Conservation (phyloP, 2,329 filamentous ascomycete species). For the Xylaria sp. region DNA sequence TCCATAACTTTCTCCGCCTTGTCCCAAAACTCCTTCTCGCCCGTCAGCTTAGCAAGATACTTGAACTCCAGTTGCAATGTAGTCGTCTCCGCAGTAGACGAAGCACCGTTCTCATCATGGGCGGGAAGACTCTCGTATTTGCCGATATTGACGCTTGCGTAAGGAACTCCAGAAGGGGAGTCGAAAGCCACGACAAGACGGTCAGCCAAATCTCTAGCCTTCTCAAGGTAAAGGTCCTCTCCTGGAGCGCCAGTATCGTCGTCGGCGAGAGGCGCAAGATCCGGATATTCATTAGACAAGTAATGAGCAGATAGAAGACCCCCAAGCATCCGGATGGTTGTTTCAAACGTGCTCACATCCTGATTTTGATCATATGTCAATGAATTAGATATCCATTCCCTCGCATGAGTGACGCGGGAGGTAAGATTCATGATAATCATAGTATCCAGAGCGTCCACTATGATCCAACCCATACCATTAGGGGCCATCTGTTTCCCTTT, state of each 20-base stretch:
- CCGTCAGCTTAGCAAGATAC: constrained; percentile 93
- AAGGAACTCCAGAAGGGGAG: constrained; percentile 86
- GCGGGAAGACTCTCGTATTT: constrained; percentile 80
- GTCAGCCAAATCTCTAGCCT: constrained; percentile 92
- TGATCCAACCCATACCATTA: constrained; percentile 96
- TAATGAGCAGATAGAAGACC: constrained; percentile 95
- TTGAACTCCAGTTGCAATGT: constrained; percentile 97
- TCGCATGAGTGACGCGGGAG: constrained; percentile 81
- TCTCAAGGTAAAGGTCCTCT: constrained; percentile 95
- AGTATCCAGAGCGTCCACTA: constrained; percentile 94
- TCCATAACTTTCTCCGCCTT: constrained; percentile 92
- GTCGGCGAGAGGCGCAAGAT: constrained; percentile 78
- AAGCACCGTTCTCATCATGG: constrained; percentile 86
- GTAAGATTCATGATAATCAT: constrained; percentile 99
- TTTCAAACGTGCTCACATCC: constrained; percentile 97
- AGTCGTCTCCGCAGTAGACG: constrained; percentile 93
- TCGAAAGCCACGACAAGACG: constrained; percentile 89
- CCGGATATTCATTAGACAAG: constrained; percentile 83
- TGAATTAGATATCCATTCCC: constrained; percentile 86
- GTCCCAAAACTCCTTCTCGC: constrained; percentile 93
- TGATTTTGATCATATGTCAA: constrained; percentile 91
- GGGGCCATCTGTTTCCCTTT: constrained; percentile 84
- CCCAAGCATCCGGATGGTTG: constrained; percentile 96
- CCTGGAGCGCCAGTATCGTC: constrained; percentile 78
- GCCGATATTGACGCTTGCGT: constrained; percentile 88